These are phyloP conservation scores for Santalum album DNA, from an alignment of 164 flowering plant species.

Conservation along the genomic window DNA sequence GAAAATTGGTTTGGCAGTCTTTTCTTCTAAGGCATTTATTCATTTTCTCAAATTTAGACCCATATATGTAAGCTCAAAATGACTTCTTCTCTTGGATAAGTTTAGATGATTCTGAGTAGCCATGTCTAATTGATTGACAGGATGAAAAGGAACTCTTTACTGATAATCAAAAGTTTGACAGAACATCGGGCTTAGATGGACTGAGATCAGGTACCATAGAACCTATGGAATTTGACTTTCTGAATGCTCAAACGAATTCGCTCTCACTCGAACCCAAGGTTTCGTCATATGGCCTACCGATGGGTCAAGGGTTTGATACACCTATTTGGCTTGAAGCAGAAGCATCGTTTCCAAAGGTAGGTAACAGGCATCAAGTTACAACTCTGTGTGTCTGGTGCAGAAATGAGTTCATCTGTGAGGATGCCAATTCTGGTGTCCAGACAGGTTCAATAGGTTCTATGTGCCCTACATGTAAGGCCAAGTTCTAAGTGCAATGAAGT, in stretches of 20 bases:
- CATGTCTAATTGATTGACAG: conserved; percentile 12
- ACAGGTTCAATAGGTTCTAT: conserved; percentile 25
- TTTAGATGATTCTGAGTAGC: background rate
- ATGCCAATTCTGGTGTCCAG: conserved; percentile 13
- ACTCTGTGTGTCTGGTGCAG: conserved; percentile 39
- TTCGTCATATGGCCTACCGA: conserved; percentile 14
- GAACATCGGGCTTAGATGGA: conserved; percentile 13
- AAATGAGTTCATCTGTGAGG: conserved; percentile 27
- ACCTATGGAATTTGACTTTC: conserved; percentile 31
- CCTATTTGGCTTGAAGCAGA: conserved; percentile 32
- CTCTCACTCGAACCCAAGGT: conserved; percentile 21
- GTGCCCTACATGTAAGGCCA: conserved; percentile 41
- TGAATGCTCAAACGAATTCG: conserved; percentile 21
- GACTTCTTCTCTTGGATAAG: background rate
- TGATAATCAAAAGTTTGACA: conserved; percentile 14
- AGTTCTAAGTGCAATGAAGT: conserved; percentile 23
- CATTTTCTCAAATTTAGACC: no score
- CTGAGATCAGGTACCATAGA: conserved; percentile 15
- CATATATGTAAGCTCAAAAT: no score
- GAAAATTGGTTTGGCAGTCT: no score
- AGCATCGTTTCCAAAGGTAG: conserved; percentile 21
- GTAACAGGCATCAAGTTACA: conserved; percentile 14
- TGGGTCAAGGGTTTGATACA: conserved; percentile 22
- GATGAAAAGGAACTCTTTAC: conserved; percentile 17
- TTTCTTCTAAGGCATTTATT: no score